phyloP scores from a whole-genome alignment of 1,139 yeast genomes.

The Pichia kudriavzevii region DNA sequence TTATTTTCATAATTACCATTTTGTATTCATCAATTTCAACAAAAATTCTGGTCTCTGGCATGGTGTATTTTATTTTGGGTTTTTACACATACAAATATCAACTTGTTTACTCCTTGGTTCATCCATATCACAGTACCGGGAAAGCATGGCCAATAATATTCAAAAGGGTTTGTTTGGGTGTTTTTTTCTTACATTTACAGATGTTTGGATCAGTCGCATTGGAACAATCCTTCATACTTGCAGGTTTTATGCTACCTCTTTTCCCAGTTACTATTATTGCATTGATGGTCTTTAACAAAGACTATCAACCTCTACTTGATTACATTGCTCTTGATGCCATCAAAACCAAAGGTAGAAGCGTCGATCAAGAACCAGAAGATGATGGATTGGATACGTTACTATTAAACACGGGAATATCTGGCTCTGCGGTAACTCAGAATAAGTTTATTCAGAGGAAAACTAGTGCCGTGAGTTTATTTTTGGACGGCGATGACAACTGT shows the following conservation, averaged over 20 bases:
- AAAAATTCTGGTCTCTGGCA: conserved; percentile 56
- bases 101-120: conserved; percentile 57
- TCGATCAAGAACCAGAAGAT: conserved; percentile 19
- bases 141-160: conserved; percentile 65
- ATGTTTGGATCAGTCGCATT: conserved; percentile 66
- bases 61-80: conserved; percentile 55
- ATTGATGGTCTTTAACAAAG: conserved; percentile 50
- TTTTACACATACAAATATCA: conserved; percentile 62
- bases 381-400: conserved; percentile 14
- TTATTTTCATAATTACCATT: conserved; percentile 52
- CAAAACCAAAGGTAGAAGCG: conserved; percentile 30
- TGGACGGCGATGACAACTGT: conserved; percentile 15
- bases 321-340: conserved; percentile 62
- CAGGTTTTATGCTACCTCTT: conserved; percentile 46
- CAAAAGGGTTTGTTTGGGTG: conserved; percentile 49
- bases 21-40: conserved; percentile 60
- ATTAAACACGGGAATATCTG: conserved; percentile 4
- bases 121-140: conserved; percentile 65
- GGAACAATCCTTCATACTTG: conserved; percentile 50
- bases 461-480: conserved; percentile 13
- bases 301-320: conserved; percentile 50
- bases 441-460: conserved; percentile 9
- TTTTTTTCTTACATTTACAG: conserved; percentile 52
- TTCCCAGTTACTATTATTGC: conserved; percentile 43
- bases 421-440: too few relatives aligned